Evolutionary conservation across 768 basidiomycete genomes (phyloP), one percentile per base, ranked within the genome.

Genomic region (Galerina marginata): DNA sequence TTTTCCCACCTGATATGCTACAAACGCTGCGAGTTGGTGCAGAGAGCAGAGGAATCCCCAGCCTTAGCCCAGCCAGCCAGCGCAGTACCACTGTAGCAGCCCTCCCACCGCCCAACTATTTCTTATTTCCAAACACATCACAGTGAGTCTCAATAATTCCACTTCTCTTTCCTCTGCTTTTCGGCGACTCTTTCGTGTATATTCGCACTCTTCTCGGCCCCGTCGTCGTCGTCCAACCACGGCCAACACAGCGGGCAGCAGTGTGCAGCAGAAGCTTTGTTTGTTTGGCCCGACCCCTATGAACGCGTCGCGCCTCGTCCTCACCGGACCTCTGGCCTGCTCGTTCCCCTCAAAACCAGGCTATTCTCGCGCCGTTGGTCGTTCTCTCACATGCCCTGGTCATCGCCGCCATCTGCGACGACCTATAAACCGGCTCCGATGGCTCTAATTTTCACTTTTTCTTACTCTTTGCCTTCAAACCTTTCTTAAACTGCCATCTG

Each of bases 281-380:
- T 71, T 71, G 70, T 71, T 71, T 71, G 69, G 70, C 69, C 61
- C 69, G 62, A 60, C 67, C 70, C 67, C 70, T 67, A 69, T 59
- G 64, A 59, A 60, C 70, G 67, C 68, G 69, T 69, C 69, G 69
- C 69, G 69, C 68, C 44, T 66, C 55, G 50, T 54, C 57, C 39
- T 46, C 64, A 49, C 59, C 46, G 59, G 38, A 46, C 62, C 65
- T 66, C 63, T 59, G 57, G 49, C 43, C 57, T 26, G n/a, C 54
- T 50, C 33, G 23, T 49, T 53, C 58, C 55, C 53, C 43, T 10
- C 49, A 54, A 62, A 62, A 58, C 55, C 58, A 48, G 58, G 59
- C 45, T 49, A 55, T 61, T 63, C 56, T 57, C 63, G 63, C 64
- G 61, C 52, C 61, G 56, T 65, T 63, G 46, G 58, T 46, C 60